A percentile compares a stretch with the other conserved stretches of the same genome.
These are phyloP conservation scores for Sicyos baderoa DNA, from an alignment of 306 rosid species.

Conservation along the genomic window DNA sequence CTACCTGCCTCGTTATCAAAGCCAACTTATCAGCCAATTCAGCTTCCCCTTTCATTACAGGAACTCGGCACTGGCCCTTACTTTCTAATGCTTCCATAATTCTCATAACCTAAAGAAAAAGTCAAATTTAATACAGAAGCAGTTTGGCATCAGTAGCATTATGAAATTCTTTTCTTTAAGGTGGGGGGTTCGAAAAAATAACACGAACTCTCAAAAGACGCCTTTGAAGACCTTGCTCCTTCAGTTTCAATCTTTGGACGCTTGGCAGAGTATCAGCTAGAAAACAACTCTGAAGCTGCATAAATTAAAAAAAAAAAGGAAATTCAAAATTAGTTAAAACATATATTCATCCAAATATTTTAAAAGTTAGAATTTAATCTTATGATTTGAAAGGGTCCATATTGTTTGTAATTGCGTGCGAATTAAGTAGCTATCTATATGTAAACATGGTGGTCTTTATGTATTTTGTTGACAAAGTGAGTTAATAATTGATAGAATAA, in stretches of 20 bases:
- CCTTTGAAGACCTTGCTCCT: conserved; percentile 84
- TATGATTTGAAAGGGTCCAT: too few relatives aligned
- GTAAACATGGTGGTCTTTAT: too few relatives aligned
- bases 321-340: too few relatives aligned
- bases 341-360: too few relatives aligned
- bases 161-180: neutral
- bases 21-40: conserved; percentile 86
- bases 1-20: conserved; percentile 77
- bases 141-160: neutral
- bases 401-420: too few relatives aligned
- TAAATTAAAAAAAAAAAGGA: neutral
- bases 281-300: conserved; percentile 88
- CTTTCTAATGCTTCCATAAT: conserved; percentile 84
- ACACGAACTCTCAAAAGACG: conserved; percentile 68
- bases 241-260: conserved; percentile 79
- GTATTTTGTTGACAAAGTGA: too few relatives aligned
- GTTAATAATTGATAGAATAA: too few relatives aligned
- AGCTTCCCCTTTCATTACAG: conserved; percentile 86
- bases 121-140: neutral
- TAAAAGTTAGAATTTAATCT: too few relatives aligned
- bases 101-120: conserved; percentile 56
- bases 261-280: conserved; percentile 85
- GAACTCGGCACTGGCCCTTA: conserved; percentile 81
- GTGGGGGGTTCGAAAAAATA: neutral
- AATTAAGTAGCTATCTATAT: too few relatives aligned